phyloP scores from a whole-genome alignment of 2,329 filamentous ascomycete genomes.

The Emericellopsis cladophorae region DNA sequence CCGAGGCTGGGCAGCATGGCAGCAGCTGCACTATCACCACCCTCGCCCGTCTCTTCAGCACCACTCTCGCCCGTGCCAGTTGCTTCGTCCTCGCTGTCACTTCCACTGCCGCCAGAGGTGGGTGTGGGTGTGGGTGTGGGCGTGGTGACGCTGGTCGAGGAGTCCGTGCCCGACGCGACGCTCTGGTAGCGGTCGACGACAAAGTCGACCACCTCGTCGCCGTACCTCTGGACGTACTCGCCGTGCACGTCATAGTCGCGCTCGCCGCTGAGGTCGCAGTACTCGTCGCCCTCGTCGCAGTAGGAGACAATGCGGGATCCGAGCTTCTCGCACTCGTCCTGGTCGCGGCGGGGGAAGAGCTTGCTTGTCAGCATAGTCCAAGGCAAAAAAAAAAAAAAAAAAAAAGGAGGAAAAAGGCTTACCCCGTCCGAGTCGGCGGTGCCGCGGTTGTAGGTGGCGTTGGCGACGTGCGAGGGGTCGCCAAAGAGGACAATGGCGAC shows the following conservation, averaged over 20 bases:
- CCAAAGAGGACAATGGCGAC: constrained; percentile 26
- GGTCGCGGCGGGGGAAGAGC: constrained; percentile 23
- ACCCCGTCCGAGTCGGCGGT: constrained; percentile 23
- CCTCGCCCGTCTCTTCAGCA: not conserved
- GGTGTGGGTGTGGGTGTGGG: not conserved
- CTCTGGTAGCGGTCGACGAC: constrained; percentile 19
- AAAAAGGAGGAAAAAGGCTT: constrained; percentile 7
- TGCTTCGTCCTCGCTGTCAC: not conserved
- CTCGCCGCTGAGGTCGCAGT: constrained; percentile 21
- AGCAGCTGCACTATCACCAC: not conserved
- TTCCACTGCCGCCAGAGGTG: not conserved
- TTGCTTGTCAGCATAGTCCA: constrained; percentile 5
- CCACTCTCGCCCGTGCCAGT: not conserved
- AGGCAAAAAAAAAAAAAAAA: not conserved
- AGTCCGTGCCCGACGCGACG: not conserved
- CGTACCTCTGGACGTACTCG: constrained; percentile 21
- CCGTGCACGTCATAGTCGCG: constrained; percentile 14
- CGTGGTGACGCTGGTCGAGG: not conserved
- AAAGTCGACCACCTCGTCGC: constrained; percentile 18
- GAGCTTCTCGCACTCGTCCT: constrained; percentile 20
- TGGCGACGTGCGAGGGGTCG: constrained; percentile 24
- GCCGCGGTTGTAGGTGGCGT: constrained; percentile 20
- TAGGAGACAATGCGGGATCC: constrained; percentile 22
- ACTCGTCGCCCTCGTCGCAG: constrained; percentile 27
- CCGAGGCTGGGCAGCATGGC: not conserved